Base-by-base conservation (phyloP, 2,329 filamentous ascomycete genomes). In the Cladosporium colombiae region DNA sequence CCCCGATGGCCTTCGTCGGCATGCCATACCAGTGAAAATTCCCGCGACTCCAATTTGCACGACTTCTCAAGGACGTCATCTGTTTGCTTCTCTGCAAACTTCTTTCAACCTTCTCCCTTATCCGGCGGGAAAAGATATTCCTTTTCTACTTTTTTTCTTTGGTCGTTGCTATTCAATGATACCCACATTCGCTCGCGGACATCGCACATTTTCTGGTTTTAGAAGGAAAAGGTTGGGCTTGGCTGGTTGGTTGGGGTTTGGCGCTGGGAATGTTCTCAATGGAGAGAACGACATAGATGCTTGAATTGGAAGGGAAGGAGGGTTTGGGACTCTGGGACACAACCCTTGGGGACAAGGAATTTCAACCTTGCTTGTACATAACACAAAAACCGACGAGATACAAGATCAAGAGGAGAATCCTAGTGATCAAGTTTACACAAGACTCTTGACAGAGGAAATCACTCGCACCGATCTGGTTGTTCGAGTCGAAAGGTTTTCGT, bases 121-220 rank as follows among this genome's bases (percentile, higher is more conserved):
- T 55, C 3, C 1, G 52, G 52, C 52, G 27, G 29, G 2, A 10
- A 29, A 33, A 55, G 27, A 21, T 21, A 18, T 21, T 18, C 6
- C 3, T 55, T 29, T 33, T 49, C 37, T 64, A 33, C 50, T 56
- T 23, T 52, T 27, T 46, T 21, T 50, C 35, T 49, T 49, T 53
- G 35, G 21, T 53, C 44, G 49, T 27, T 58, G 37, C 27, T 55
- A 55, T 65, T 64, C 29, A 56, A 68, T 56, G 70, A 72, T 72
- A 72, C 69, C 70, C 69, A 64, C 44, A 62, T 65, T 66, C 66
- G 62, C 66, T 72, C 67, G 70, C 67, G 70, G 62, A 61, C 23
- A 52, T 52, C 27, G 27, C 29, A 31, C 29, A 16, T 31, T 52
- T 27, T 25, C 18, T 10, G 16, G 23, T n/a, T n/a, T n/a, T n/a